A percentile compares a stretch with the other conserved stretches of the same genome.
Evolutionary conservation across 202 grass and related monocot genomes (phyloP).

Genomic region (Schoenoplectus triqueter): DNA sequence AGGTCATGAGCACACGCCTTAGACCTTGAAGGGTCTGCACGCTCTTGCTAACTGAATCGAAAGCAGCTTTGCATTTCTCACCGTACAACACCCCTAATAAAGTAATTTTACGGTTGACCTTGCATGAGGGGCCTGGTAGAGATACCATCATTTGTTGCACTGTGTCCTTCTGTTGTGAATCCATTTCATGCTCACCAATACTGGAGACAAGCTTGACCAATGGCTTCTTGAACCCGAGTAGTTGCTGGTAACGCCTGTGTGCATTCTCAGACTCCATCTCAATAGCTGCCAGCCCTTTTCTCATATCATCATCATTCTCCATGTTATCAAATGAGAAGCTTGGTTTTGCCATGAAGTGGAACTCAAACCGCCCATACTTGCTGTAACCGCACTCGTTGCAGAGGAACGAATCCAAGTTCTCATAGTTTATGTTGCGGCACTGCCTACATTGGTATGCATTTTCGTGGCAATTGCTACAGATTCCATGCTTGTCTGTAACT

Average conservation of each 20-base stretch:
- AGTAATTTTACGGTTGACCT: slow-evolving; percentile 95
- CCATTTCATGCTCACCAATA: slow-evolving; percentile 94
- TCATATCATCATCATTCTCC: slow-evolving; percentile 99
- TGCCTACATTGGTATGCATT: slow-evolving; percentile 99
- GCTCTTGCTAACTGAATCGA: slow-evolving; percentile 97
- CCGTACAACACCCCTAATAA: slow-evolving; percentile 95
- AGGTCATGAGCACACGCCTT: slow-evolving; percentile 80
- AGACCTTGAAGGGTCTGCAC: slow-evolving; percentile 96
- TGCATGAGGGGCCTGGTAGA: slow-evolving; percentile 91
- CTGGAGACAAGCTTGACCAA: slow-evolving; percentile 94
- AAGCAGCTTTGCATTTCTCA: slow-evolving; percentile 99
- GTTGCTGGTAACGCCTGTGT: slow-evolving; percentile 95
- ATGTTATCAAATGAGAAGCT: slow-evolving; percentile 98
- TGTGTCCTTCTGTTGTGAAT: slow-evolving; percentile 96
- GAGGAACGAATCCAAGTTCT: slow-evolving; percentile 98
- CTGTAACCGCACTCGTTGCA: slow-evolving; percentile 99
- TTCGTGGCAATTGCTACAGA: slow-evolving; percentile 98
- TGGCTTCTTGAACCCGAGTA: slow-evolving; percentile 97
- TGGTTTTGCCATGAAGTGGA: slow-evolving; percentile 98
- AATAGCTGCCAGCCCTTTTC: slow-evolving; percentile 94
- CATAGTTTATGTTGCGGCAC: slow-evolving; percentile 97
- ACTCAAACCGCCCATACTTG: slow-evolving; percentile 99
- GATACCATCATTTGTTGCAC: slow-evolving; percentile 99
- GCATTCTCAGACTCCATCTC: slow-evolving; percentile 97
- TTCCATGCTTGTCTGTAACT: slow-evolving; percentile 97